Base-by-base conservation (phyloP, 2,329 filamentous ascomycete genomes). In the Alternaria sp. region DNA sequence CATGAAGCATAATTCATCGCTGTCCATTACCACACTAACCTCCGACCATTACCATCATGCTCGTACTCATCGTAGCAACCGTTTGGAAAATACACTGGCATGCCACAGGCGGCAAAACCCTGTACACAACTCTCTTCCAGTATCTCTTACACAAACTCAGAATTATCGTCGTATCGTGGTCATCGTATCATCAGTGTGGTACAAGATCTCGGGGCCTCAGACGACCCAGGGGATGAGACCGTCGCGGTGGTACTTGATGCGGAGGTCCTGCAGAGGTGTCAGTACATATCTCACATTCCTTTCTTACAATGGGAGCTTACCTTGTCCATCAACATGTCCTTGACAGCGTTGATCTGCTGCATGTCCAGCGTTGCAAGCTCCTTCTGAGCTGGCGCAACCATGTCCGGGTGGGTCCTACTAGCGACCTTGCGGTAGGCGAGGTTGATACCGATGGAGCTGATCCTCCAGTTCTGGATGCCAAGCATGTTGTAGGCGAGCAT, bases 341-440 rank as follows among this genome's bases (percentile, higher is more conserved):
- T 72, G 0, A 73, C 68, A 5, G 67, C 73, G 28, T 75, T 75
- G 26, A 76, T 59, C 13, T 63, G 61, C 61, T 73, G 66, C 74
- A 77, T 77, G 21, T 54, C 56, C 13, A 54, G 17, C 2, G 67
- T 71, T 1, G 74, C 72, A 8, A 25, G 40, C 13, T 61, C 62
- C 13, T 59, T 59, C 6, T 71, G 56, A 19, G 66, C 51, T 3
- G 59, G 62, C 1, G 57, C 10, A 1, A 62, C 70, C 45, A 65
- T 71, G 49, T 76, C 74, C 0, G 74, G 74, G 21, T 77, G 74
- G n/a, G 53, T 49, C 10, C 45, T 56, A 3, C 67, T 30, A 0
- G 69, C 68, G 2, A 63, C 57, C 21, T 56, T 66, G 26, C 59
- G 63, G 52, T 71, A 75, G 4, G 74, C 71, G 1, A 40, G 28